phyloP scores from a whole-genome alignment of 768 basidiomycete species.

The Rhodosporidiobolus sp. region DNA sequence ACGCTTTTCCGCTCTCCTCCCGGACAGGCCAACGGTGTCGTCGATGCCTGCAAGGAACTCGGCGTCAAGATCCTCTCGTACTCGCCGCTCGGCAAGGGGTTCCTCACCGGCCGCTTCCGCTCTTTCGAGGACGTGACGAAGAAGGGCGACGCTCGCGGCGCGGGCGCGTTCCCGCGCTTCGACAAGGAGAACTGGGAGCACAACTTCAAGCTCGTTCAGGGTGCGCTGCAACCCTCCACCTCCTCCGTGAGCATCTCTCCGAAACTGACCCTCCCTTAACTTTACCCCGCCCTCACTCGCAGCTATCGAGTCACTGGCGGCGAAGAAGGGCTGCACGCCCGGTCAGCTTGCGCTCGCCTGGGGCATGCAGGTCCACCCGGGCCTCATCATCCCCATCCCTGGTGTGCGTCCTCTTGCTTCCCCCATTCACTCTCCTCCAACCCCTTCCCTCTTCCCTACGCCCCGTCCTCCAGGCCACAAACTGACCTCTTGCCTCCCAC shows the following conservation, averaged over 20 bases:
- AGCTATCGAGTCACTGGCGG: conserved; percentile 46
- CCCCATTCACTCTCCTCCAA: conserved; percentile 37
- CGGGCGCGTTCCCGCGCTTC: conserved; percentile 50
- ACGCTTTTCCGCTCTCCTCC: background rate
- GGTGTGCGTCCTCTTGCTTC: conserved; percentile 35
- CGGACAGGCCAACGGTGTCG: conserved; percentile 43
- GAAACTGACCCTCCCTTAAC: background rate
- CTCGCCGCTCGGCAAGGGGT: conserved; percentile 40
- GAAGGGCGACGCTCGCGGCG: conserved; percentile 50
- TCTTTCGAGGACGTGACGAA: conserved; percentile 45
- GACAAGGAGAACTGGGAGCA: conserved; percentile 50
- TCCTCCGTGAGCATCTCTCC: background rate
- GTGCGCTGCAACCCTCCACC: background rate
- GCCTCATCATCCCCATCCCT: conserved; percentile 45
- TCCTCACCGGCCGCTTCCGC: conserved; percentile 44
- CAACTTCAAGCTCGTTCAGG: conserved; percentile 16
- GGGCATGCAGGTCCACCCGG: conserved; percentile 45
- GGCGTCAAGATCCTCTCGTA: conserved; percentile 50
- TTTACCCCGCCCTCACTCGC: background rate
- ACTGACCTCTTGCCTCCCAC: background rate
- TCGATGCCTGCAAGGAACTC: conserved; percentile 49
- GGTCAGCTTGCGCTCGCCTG: conserved; percentile 52
- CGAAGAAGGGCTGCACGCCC: conserved; percentile 48
- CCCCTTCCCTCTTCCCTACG: background rate
- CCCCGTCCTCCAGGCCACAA: no score